Evolutionary conservation across 202 grass and related monocot genomes (phyloP), one percentile per base, ranked within the genome.

Genomic region (Setaria viridis): DNA sequence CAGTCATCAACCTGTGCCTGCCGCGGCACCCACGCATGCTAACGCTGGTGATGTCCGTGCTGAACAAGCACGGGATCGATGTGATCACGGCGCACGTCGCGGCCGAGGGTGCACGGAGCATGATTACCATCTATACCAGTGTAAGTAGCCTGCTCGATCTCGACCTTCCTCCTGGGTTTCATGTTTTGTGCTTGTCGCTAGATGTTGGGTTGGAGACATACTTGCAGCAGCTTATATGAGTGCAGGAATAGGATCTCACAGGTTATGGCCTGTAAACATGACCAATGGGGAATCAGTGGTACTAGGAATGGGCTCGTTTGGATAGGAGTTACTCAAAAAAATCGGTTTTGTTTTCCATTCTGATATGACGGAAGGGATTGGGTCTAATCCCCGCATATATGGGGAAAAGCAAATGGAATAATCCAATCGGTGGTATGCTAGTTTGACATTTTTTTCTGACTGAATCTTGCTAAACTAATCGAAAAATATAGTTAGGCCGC

Each of bases 61-160:
- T 99, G 37, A 87, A 90, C 51, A 99, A 91, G 82, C 51, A 99
- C 25, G 29, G 43, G 20, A 86, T 95, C n/a, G 88, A 99, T 4
- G 82, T 95, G 15, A 19, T 94, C 73, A 89, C 82, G 1, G 73
- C 70, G 51, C 79, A 80, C 17, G 42, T 95, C 30, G 62, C 20
- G 1, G 84, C 84, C 10, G 82, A 94, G n/a, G 55, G 1, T 6
- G 63, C 39, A 50, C 56, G 68, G 35, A 74, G 32, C 84, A 70
- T 90, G 79, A 77, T 92, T 66, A 89, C 66, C 82, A 83, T 98
- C 82, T 85, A 85, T 70, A 58, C 91, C 17, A 84, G 70, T 54
- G 95, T 98, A 87, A 92, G 91, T 90, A 74, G 42, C 62, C 64
- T 72, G 6, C 62, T 80, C 49, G 11, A 30, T 81, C 30, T 34